These are phyloP conservation scores for Gigaspora rosea DNA, from an alignment of 192 early-diverging fungal species.

Conservation along the genomic window DNA sequence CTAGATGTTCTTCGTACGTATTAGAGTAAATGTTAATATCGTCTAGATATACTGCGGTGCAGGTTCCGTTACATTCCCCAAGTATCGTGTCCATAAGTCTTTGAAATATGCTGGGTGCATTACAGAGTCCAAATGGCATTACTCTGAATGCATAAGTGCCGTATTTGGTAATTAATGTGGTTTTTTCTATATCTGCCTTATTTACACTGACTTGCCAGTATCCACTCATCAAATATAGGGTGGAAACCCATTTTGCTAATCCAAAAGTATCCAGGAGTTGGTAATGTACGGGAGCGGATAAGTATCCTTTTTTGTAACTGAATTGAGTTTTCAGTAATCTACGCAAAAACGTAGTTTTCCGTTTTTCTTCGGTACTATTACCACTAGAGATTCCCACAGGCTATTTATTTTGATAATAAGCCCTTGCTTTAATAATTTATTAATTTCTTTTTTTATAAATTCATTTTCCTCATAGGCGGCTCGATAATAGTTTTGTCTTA, in stretches of 20 bases:
- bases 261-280: constrained; percentile 36
- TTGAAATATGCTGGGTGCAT: constrained; percentile 36
- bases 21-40: constrained; percentile 40
- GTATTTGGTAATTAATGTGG: constrained; percentile 33
- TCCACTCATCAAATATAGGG: constrained; percentile 25
- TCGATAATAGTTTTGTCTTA: too few species aligned
- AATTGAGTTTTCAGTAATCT: constrained; percentile 50
- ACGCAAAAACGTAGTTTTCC: too few species aligned
- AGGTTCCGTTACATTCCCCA: background rate
- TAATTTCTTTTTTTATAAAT: too few species aligned
- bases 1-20: constrained; percentile 31
- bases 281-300: constrained; percentile 48
- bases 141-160: constrained; percentile 28
- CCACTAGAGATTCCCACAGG: constrained; percentile 38
- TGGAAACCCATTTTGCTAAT: constrained; percentile 14
- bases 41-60: constrained; percentile 37
- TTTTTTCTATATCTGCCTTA: background rate
- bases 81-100: constrained; percentile 13
- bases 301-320: constrained; percentile 38
- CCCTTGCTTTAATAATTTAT: too few species aligned
- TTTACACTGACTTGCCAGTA: constrained; percentile 32
- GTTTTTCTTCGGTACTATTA: too few species aligned
- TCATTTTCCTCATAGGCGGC: too few species aligned
- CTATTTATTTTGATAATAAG: too few species aligned
- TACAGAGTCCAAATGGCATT: constrained; percentile 37